These are phyloP conservation scores for Pistacia integerrima DNA, from an alignment of 345 rosid genomes.

Conservation along the genomic window DNA sequence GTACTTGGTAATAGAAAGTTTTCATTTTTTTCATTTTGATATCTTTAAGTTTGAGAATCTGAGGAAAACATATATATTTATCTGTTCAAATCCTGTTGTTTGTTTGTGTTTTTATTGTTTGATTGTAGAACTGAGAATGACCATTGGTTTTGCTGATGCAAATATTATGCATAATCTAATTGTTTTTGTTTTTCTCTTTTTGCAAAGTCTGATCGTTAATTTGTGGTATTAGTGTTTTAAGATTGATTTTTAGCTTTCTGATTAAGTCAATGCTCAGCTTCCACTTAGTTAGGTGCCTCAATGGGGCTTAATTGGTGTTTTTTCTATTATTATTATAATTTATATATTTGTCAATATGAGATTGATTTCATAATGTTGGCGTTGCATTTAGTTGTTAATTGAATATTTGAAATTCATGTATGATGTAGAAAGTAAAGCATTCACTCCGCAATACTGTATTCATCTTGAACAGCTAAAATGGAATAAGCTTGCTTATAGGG, in stretches of 20 bases:
- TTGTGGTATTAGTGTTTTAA: background rate
- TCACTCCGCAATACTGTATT: no score
- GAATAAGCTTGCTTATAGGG: no score
- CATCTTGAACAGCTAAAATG: no score
- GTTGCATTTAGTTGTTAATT: no score
- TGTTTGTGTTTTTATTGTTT: background rate
- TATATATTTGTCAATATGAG: background rate
- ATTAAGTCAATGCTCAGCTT: no score
- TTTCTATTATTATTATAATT: no score
- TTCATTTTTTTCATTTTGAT: background rate
- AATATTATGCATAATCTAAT: background rate
- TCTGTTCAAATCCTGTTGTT: background rate
- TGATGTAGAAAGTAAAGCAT: no score
- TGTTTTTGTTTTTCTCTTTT: background rate
- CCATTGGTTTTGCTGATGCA: background rate
- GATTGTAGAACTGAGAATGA: no score
- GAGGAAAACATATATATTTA: background rate
- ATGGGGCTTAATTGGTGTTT: no score
- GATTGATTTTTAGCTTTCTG: background rate
- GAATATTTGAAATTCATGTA: no score
- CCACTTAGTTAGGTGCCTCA: no score
- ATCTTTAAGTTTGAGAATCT: background rate
- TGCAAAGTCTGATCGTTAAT: background rate
- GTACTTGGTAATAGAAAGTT: constrained; percentile 38
- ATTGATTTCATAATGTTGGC: background rate